Evolutionary conservation across 495 filamentous ascomycete genomes (phyloP), one percentile per base, ranked within the genome.

Genomic region (Terfezia boudieri): DNA sequence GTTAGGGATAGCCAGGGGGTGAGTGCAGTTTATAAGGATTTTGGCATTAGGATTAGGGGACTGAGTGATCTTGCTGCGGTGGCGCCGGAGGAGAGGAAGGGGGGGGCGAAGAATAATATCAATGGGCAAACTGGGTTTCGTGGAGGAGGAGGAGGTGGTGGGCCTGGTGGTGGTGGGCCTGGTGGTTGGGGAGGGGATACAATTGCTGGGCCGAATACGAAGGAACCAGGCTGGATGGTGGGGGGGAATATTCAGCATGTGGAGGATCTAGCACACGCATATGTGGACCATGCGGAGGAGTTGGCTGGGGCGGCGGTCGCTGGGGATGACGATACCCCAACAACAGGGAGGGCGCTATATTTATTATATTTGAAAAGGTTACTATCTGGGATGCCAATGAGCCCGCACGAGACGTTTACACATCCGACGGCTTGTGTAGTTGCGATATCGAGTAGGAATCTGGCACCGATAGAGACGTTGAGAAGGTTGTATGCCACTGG

Each of bases 401-500:
- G 79, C 0, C 80, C 86, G 0, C 85, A 94, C 59, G 90, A 98
- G 68, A 92, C 89, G 1, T 93, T 96, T 62, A 74, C 82, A 10
- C 90, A 98, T 67, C 90, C 92, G 0, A 87, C 95, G 5, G 87
- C 92, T n/a, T 87, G 86, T 66, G 77, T 96, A 17, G 89, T 96
- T 64, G 84, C 89, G 5, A 92, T 96, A 57, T 94, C 86, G 66
- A 94, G 88, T 7, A 75, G 84, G 56, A 88, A 86, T 58, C 71
- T 73, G 11, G 68, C 76, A 4, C 87, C 90, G 0, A 82, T 95
- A 51, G 86, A 94, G 60, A 79, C 85, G 17, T 71, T 98, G 36
- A 72, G 87, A 32, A 78, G 77, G 55, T 71, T 98, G 8, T 98
- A 96, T 61, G 72, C 70, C 8, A 78, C 83, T 53, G 87, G 86